phyloP scores from a whole-genome alignment of 495 filamentous ascomycete genomes.

The Entonaema liquescens region DNA sequence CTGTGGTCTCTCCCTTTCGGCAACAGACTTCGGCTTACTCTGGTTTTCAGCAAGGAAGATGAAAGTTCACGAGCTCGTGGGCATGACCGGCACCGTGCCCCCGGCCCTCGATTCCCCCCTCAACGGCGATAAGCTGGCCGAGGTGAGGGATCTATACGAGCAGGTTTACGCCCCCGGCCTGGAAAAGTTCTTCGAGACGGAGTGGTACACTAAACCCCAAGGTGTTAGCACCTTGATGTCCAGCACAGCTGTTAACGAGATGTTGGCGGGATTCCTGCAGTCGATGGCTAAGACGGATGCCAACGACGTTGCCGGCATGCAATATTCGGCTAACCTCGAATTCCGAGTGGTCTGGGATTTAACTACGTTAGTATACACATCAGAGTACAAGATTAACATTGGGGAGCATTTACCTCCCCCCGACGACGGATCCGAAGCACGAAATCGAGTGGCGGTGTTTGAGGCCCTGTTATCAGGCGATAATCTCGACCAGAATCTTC shows the following conservation, averaged over 20 bases:
- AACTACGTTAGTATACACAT: conserved; percentile 52
- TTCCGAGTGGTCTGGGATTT: conserved; percentile 77
- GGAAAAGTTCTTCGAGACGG: conserved; percentile 82
- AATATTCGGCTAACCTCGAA: conserved; percentile 70
- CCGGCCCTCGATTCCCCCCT: conserved; percentile 66
- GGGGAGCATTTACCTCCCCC: conserved; percentile 39
- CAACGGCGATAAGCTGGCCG: conserved; percentile 65
- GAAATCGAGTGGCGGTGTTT: conserved; percentile 73
- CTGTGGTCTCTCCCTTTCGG: conserved; percentile 42
- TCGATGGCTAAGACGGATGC: conserved; percentile 50
- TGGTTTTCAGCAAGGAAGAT: conserved; percentile 70
- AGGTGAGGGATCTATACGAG: conserved; percentile 77
- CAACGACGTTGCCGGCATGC: conserved; percentile 68
- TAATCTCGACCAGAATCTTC: conserved; percentile 65
- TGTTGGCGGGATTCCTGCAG: conserved; percentile 68
- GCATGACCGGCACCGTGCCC: conserved; percentile 69
- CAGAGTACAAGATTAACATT: conserved; percentile 44
- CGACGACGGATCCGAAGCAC: conserved; percentile 68
- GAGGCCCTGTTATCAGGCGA: conserved; percentile 77
- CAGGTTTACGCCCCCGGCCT: conserved; percentile 81
- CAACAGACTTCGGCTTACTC: conserved; percentile 57
- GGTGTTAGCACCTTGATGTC: conserved; percentile 55
- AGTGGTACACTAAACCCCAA: conserved; percentile 71
- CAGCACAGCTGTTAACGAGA: conserved; percentile 66
- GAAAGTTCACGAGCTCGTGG: conserved; percentile 78